Evolutionary conservation across 169 alveolate species (phyloP).

Genomic region (Eimeria sp.): DNA sequence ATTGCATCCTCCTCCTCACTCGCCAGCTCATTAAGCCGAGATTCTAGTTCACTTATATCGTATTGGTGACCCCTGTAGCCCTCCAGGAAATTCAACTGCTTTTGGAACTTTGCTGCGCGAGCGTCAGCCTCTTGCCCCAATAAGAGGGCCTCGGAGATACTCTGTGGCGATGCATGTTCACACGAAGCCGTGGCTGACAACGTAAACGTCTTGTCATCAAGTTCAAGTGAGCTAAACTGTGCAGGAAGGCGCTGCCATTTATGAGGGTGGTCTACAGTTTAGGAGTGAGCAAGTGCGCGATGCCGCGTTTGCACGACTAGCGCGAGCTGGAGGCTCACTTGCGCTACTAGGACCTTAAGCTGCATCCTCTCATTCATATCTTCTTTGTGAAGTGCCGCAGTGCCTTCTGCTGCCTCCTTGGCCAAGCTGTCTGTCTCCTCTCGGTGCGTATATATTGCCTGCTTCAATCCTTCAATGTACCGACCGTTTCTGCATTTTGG

Average conservation of each 20-base stretch:
- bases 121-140: conserved; percentile 31
- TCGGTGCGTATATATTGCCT: conserved; percentile 25
- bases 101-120: conserved; percentile 30
- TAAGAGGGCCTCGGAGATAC: conserved; percentile 44
- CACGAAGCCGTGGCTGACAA: background rate
- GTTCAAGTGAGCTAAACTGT: background rate
- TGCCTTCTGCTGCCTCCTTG: background rate
- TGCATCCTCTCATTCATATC: conserved; percentile 46
- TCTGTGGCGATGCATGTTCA: conserved; percentile 6
- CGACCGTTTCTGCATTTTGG: conserved; percentile 31
- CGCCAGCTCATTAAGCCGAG: conserved; percentile 4
- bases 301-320: background rate
- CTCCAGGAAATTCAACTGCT: conserved; percentile 26
- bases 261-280: background rate
- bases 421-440: conserved; percentile 14
- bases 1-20: background rate
- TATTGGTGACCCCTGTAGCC: conserved; percentile 64
- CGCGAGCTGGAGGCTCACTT: background rate
- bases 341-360: conserved; percentile 12
- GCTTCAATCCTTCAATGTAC: conserved; percentile 54
- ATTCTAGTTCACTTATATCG: conserved; percentile 13
- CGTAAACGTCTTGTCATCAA: background rate
- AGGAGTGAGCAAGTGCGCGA: background rate
- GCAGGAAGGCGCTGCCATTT: background rate
- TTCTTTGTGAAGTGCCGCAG: background rate